A percentile compares a stretch with the other conserved stretches of the same genome.
Conservation (phyloP, 2,329 filamentous ascomycete species). For the Colletotrichum sp. region DNA sequence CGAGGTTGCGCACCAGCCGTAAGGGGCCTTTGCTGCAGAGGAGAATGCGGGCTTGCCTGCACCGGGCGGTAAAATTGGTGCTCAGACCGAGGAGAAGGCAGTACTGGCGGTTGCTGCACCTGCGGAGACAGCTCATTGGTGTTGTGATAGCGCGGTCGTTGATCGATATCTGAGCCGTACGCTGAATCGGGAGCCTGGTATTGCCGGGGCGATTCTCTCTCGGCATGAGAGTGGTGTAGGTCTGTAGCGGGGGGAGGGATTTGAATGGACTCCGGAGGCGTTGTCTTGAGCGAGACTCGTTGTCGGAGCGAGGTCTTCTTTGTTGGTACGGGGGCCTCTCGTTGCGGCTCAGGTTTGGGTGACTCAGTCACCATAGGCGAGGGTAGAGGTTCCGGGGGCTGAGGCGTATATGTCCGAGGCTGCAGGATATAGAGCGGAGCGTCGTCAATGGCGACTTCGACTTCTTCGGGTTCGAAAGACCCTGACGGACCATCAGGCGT, state of each 20-base stretch:
- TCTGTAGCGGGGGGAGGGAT: slow-evolving; percentile 50
- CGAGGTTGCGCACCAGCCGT: slow-evolving; percentile 48
- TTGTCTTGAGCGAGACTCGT: slow-evolving; percentile 58
- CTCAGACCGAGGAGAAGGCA: slow-evolving; percentile 57
- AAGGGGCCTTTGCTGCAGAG: slow-evolving; percentile 64
- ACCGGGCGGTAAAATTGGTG: slow-evolving; percentile 67
- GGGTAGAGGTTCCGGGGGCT: slow-evolving; percentile 51
- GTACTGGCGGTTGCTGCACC: slow-evolving; percentile 36
- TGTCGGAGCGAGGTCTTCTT: slow-evolving; percentile 53
- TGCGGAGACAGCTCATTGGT: slow-evolving; percentile 41
- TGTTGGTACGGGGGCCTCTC: slow-evolving; percentile 33
- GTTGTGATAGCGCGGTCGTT: slow-evolving; percentile 25
- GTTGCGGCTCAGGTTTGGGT: slow-evolving; percentile 10
- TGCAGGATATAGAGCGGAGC: slow-evolving; percentile 58
- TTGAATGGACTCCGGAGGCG: slow-evolving; percentile 57
- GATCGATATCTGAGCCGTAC: slow-evolving; percentile 53
- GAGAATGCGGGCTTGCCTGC: slow-evolving; percentile 67
- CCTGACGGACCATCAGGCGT: slow-evolving; percentile 6
- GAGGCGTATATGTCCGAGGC: slow-evolving; percentile 62
- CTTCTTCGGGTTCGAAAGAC: not conserved
- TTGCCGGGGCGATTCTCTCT: not conserved
- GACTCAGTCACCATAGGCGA: slow-evolving; percentile 47
- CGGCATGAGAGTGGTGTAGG: slow-evolving; percentile 33
- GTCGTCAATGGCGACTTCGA: slow-evolving; percentile 32
- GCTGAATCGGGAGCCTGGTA: slow-evolving; percentile 47